These are phyloP conservation scores for Lecanoromycetidae sp. DNA, from an alignment of 2,329 filamentous ascomycete species.

Conservation along the genomic window DNA sequence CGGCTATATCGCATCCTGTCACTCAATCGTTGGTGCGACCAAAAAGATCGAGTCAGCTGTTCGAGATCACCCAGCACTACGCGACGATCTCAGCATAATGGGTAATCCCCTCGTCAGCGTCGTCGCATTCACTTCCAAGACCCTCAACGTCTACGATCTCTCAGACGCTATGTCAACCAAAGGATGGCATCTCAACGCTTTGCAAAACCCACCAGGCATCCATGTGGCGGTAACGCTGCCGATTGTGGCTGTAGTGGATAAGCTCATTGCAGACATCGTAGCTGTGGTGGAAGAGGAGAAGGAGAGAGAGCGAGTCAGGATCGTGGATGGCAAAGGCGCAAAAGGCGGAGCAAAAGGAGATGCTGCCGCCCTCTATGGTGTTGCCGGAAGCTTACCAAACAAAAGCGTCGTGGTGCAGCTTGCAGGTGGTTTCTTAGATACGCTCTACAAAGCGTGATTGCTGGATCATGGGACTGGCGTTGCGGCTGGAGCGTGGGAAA, in stretches of 20 bases:
- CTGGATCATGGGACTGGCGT: neutral
- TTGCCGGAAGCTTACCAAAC: slow-evolving; percentile 87
- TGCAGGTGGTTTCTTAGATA: slow-evolving; percentile 81
- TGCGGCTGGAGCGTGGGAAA: no score
- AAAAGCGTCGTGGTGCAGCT: slow-evolving; percentile 89
- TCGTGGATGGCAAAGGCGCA: slow-evolving; percentile 46
- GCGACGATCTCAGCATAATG: slow-evolving; percentile 63
- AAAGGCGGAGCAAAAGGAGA: slow-evolving; percentile 55
- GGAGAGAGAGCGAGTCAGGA: slow-evolving; percentile 64
- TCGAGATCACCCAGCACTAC: slow-evolving; percentile 53
- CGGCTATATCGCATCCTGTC: slow-evolving; percentile 78
- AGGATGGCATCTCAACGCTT: slow-evolving; percentile 91
- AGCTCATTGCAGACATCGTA: slow-evolving; percentile 58
- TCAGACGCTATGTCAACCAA: slow-evolving; percentile 73
- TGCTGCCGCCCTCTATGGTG: slow-evolving; percentile 80
- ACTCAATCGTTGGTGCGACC: slow-evolving; percentile 73
- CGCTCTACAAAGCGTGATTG: slow-evolving; percentile 57
- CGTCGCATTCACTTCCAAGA: slow-evolving; percentile 71
- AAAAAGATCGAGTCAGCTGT: slow-evolving; percentile 73
- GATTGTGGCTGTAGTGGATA: slow-evolving; percentile 68
- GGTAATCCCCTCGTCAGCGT: slow-evolving; percentile 82
- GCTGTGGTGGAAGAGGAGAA: slow-evolving; percentile 53
- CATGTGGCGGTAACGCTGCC: slow-evolving; percentile 90
- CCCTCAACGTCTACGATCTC: slow-evolving; percentile 87
- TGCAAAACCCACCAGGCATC: slow-evolving; percentile 83